Evolutionary conservation across 116 monocot species (phyloP).

Genomic region (Dioscorea cayenensis): DNA sequence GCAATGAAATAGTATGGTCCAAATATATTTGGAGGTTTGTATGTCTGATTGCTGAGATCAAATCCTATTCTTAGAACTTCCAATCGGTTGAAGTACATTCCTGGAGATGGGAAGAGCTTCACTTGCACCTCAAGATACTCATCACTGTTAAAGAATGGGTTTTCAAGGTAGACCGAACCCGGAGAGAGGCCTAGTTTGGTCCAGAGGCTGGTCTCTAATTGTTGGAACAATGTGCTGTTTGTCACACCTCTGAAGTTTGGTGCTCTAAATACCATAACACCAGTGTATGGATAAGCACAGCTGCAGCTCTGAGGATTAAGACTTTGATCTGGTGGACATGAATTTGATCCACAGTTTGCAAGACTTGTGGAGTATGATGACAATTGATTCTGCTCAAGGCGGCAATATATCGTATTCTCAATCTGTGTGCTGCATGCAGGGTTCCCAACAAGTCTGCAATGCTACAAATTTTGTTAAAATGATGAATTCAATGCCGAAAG

Average conservation of each 20-base stretch:
- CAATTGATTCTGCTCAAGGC: conserved; percentile 7
- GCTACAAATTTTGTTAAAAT: neutral
- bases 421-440: conserved; percentile 47
- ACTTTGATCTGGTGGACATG: conserved; percentile 32
- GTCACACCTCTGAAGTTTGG: conserved; percentile 59
- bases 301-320: conserved; percentile 38
- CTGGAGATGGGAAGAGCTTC: conserved; percentile 50
- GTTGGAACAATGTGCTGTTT: conserved; percentile 35
- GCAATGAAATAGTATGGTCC: conserved; percentile 67
- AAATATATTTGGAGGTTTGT: conserved; percentile 40
- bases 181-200: conserved; percentile 21
- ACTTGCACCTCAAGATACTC: conserved; percentile 43
- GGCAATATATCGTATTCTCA: conserved; percentile 35
- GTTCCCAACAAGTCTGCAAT: conserved; percentile 63
- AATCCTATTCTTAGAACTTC: conserved; percentile 44
- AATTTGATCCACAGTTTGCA: conserved; percentile 22
- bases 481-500: neutral
- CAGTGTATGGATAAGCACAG: conserved; percentile 63
- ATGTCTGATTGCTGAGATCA: conserved; percentile 53
- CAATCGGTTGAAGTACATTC: conserved; percentile 36
- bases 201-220: conserved; percentile 40
- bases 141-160: conserved; percentile 39
- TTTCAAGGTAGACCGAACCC: conserved; percentile 40
- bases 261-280: conserved; percentile 67
- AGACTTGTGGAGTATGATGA: conserved; percentile 48